Conservation (phyloP, 2,329 filamentous ascomycete species). For the Talaromyces sp. region DNA sequence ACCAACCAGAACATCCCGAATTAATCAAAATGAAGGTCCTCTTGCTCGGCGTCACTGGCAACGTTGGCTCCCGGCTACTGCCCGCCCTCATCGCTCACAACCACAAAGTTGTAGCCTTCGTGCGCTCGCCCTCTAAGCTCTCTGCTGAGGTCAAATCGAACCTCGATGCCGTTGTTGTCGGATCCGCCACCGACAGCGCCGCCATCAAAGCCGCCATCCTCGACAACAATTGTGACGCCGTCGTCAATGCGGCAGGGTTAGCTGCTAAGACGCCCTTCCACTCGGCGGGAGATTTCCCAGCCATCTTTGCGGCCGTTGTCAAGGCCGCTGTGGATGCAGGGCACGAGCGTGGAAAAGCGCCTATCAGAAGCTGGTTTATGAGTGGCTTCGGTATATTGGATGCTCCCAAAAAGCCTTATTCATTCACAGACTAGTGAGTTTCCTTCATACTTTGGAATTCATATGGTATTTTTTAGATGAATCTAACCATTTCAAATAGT, state of each 20-base stretch:
- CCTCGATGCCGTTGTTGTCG: slow-evolving; percentile 6
- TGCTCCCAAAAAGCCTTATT: slow-evolving; percentile 20
- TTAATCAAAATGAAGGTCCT: slow-evolving; percentile 12
- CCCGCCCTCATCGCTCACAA: slow-evolving; percentile 14
- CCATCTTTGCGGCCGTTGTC: slow-evolving; percentile 25
- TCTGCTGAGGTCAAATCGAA: neutral
- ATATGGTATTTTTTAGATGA: too few species aligned
- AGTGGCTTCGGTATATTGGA: slow-evolving; percentile 24
- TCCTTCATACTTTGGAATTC: neutral
- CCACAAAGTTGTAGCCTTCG: slow-evolving; percentile 5
- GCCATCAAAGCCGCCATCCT: slow-evolving; percentile 23
- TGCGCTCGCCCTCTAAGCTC: slow-evolving; percentile 9
- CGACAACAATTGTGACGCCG: slow-evolving; percentile 25
- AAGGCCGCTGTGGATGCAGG: slow-evolving; percentile 22
- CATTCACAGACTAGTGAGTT: slow-evolving; percentile 23
- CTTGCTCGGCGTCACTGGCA: slow-evolving; percentile 13
- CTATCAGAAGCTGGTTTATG: slow-evolving; percentile 26
- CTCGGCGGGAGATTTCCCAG: slow-evolving; percentile 20
- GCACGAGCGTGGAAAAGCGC: slow-evolving; percentile 19
- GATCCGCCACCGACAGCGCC: slow-evolving; percentile 16
- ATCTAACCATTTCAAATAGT: too few species aligned
- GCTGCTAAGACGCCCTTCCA: slow-evolving; percentile 18
- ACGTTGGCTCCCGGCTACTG: slow-evolving; percentile 13
- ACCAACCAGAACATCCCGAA: neutral
- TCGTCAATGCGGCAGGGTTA: slow-evolving; percentile 26